Evolutionary conservation across 805 yeast species (phyloP), one percentile per base, ranked within the genome.

Genomic region (Spathaspora passalidarum): DNA sequence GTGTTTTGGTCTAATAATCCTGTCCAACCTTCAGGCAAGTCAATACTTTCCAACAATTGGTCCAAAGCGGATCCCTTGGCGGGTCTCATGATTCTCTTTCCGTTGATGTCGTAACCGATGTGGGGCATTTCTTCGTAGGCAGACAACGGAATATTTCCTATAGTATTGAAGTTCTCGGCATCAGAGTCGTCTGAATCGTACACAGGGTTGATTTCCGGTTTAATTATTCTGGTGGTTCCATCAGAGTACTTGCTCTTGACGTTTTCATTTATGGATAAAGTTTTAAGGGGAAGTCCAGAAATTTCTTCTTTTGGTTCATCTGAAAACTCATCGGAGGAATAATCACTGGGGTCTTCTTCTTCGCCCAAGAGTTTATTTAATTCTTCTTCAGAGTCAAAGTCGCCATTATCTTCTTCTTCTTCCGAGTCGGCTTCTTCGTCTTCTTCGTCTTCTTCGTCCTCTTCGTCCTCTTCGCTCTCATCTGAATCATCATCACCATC

Each of bases 61-160:
- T 94, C 98, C 53, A 94, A 76, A 1, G 98, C 99, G 47, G 95
- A 82, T 11, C 97, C 96, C 58, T 88, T 86, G 8, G 98, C 99
- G 10, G 99, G 99, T 65, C 99, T 82, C 98, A 94, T 92, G 61
- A 94, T 91, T 61, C 99, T 81, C 63, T 91, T 92, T 59, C 99
- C 99, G 63, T 94, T 94, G 58, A 94, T 91, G 63, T 89, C 92
- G 65, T 94, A 94, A 47, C 99, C 98, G 49, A 94, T 82, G 62
- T 94, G 99, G 1, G 99, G 99, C 83, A 86, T 86, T 66, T 91
- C 96, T 46, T 94, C 99, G 62, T 94, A 94, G 1, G 96, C 96
- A 16, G 92, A 80, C 17, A 94, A 60, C 42, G 99, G 98, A 47
- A 94, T 79, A 61, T 94, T 88, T 42, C 99, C 99, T 55, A 94